A percentile compares a stretch with the other conserved stretches of the same genome.
These are phyloP conservation scores for Trichomonas vaginalis DNA, from an alignment of 208 protist genomes.

Conservation along the genomic window DNA sequence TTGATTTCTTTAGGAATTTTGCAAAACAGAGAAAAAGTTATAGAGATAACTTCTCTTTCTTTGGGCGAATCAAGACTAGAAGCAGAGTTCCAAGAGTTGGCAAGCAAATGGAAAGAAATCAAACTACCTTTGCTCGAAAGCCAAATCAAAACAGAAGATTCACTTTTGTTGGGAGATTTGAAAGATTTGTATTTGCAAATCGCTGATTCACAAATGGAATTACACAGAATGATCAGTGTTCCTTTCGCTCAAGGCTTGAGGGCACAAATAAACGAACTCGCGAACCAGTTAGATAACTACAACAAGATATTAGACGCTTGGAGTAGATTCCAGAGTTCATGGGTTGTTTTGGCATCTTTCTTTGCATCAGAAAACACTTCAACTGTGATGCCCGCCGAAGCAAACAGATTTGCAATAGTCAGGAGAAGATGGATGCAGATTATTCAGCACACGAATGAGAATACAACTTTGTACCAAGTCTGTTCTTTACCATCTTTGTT, in stretches of 20 bases:
- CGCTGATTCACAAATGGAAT: background rate
- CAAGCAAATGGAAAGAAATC: background rate
- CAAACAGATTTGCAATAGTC: background rate
- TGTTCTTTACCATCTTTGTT: background rate
- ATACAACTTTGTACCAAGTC: background rate
- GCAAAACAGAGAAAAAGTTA: background rate
- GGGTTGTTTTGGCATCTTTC: background rate
- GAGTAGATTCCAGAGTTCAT: background rate
- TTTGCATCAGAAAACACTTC: background rate
- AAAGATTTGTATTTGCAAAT: background rate
- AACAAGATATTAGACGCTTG: background rate
- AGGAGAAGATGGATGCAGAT: background rate
- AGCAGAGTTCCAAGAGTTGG: background rate
- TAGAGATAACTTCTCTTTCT: background rate
- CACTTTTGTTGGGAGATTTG: background rate
- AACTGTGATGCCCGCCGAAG: background rate
- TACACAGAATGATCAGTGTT: background rate
- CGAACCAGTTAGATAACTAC: background rate
- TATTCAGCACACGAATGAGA: background rate
- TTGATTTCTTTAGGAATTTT: background rate
- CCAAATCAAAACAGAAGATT: background rate
- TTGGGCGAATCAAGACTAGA: background rate
- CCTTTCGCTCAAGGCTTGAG: background rate
- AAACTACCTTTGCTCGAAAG: background rate
- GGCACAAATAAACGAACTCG: background rate